phyloP scores from a whole-genome alignment of 305 asterid genomes.

The Lippia alba region DNA sequence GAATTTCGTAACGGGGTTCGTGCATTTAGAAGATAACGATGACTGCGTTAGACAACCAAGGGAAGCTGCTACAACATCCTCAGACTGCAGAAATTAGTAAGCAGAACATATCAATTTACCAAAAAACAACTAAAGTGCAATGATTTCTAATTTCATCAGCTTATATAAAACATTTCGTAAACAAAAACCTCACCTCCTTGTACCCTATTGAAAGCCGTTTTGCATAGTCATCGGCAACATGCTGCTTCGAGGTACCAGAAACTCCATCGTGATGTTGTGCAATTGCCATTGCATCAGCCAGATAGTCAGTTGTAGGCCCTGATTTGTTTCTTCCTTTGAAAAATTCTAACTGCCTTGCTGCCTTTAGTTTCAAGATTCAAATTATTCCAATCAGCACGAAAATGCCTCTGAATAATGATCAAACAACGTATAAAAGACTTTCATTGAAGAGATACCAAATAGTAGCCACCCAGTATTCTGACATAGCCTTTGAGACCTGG shows the following conservation, averaged over 20 bases:
- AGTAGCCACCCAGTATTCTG: slow-evolving; percentile 89
- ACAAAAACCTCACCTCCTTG: slow-evolving; percentile 56
- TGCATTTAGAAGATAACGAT: slow-evolving; percentile 55
- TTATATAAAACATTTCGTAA: slow-evolving; percentile 13
- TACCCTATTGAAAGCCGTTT: slow-evolving; percentile 82
- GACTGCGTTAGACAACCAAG: slow-evolving; percentile 77
- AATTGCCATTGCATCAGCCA: slow-evolving; percentile 78
- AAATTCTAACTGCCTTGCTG: slow-evolving; percentile 78
- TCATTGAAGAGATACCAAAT: slow-evolving; percentile 59
- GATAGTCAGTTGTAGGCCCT: slow-evolving; percentile 68
- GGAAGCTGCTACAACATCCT: slow-evolving; percentile 73
- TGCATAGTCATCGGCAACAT: slow-evolving; percentile 83
- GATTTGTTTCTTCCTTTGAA: slow-evolving; percentile 62
- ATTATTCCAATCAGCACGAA: slow-evolving; percentile 11
- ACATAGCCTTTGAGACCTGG: slow-evolving; percentile 84
- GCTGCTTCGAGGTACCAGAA: slow-evolving; percentile 81
- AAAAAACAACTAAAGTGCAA: neutral
- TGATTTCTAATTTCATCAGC: neutral
- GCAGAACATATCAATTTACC: slow-evolving; percentile 27
- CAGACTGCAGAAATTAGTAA: slow-evolving; percentile 62
- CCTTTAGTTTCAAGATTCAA: slow-evolving; percentile 54
- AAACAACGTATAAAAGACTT: slow-evolving; percentile 30
- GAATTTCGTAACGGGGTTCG: slow-evolving; percentile 54
- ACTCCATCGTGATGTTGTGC: slow-evolving; percentile 96
- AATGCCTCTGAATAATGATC: slow-evolving; percentile 15